These are phyloP conservation scores for Albatrellus ellisii DNA, from an alignment of 768 basidiomycete species.

Conservation along the genomic window DNA sequence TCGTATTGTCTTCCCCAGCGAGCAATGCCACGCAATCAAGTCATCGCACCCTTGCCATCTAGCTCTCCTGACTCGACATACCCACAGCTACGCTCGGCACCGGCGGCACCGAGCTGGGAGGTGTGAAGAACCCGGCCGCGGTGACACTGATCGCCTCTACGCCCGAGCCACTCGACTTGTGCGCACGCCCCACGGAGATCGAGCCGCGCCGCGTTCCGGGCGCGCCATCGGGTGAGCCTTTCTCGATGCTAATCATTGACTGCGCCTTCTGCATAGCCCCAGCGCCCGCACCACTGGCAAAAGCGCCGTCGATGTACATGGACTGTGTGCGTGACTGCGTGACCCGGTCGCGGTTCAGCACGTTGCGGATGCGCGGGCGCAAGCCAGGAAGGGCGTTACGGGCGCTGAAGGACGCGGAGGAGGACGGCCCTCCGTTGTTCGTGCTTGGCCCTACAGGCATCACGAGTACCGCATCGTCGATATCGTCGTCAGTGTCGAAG, in stretches of 20 bases:
- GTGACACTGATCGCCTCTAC: slow-evolving; percentile 69
- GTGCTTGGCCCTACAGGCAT: slow-evolving; percentile 47
- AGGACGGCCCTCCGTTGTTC: slow-evolving; percentile 8
- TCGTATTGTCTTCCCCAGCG: neutral
- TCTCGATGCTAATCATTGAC: slow-evolving; percentile 60
- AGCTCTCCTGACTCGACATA: slow-evolving; percentile 4
- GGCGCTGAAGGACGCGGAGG: slow-evolving; percentile 27
- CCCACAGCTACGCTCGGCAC: slow-evolving; percentile 1
- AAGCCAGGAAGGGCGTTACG: slow-evolving; percentile 21
- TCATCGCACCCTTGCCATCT: neutral
- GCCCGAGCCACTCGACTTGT: slow-evolving; percentile 54
- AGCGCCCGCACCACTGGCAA: slow-evolving; percentile 17
- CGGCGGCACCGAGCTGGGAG: slow-evolving; percentile 24
- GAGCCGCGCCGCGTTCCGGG: slow-evolving; percentile 24
- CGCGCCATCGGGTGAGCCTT: no score
- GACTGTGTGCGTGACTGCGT: slow-evolving; percentile 21
- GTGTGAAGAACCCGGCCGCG: slow-evolving; percentile 64
- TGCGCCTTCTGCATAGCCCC: slow-evolving; percentile 29
- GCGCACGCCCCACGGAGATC: slow-evolving; percentile 45
- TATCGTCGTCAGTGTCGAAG: slow-evolving; percentile 53
- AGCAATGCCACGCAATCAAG: neutral
- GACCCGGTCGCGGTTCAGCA: slow-evolving; percentile 15
- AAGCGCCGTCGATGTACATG: slow-evolving; percentile 20
- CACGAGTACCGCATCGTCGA: slow-evolving; percentile 64
- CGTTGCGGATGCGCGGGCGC: slow-evolving; percentile 31